Evolutionary conservation across 179 eudicot genomes (phyloP), one percentile per base, ranked within the genome.

Genomic region (Vitellaria paradoxa): DNA sequence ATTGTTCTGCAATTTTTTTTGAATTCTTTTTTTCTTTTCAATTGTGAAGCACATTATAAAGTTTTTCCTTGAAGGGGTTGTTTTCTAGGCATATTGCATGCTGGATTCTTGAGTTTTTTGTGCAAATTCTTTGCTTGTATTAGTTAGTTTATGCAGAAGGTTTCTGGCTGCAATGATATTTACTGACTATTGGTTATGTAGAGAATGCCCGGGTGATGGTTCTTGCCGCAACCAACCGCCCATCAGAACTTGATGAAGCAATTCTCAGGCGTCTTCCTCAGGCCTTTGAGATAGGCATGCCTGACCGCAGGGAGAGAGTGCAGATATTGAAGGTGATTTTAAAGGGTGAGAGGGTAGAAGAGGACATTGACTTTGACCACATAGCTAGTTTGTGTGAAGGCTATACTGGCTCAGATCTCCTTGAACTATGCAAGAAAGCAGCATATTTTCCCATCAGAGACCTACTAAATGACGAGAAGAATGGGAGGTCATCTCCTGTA

Each of bases 211-310:
- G 96, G 77, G 98, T 94, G 80, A 94, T 94, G 97, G 98, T 94
- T 72, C 97, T 94, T 78, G 97, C 97, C 80, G 98, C 98, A 14
- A 94, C 98, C 68, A 94, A 94, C 81, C 97, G 98, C 40, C 98
- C 98, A 55, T 91, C 94, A 26, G 98, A 94, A 79, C 97, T 94
- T 76, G 99, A 94, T 79, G 97, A 94, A 82, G 98, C 98, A 68
- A 93, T 94, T 78, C 94, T 93, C 42, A 87, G 98, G 37, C 96
- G 98, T 66, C 89, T 94, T 81, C 88, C 98, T 79, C 97, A 93
- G 84, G 87, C 97, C 10, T 94, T 94, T 86, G 98, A 94, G 90
- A 91, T 94, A 45, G 97, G 98, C 59, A 61, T 89, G 75, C 97
- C 99, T 73, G 89, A 89, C 79, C 85, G 68, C 21, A 86, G 65